Evolutionary conservation across 2,329 filamentous ascomycete species (phyloP).

Genomic region (Truncatella angustata): DNA sequence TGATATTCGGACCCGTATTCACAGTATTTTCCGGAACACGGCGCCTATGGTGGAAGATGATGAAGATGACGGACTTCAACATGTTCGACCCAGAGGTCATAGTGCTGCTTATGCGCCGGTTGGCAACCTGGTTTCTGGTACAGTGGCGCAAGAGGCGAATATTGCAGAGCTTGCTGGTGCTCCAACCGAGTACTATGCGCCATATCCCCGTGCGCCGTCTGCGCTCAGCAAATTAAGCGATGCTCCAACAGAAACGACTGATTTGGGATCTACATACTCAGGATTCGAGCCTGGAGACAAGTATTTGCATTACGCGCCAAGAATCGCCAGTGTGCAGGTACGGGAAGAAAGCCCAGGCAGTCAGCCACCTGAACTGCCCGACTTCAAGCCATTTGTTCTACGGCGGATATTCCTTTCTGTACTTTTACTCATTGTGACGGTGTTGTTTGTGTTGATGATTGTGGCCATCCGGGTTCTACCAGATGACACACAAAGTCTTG

Average conservation of each 20-base stretch:
- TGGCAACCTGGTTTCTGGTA: background rate
- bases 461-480: background rate
- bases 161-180: slow-evolving; percentile 10
- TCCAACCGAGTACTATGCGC: slow-evolving; percentile 10
- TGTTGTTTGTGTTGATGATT: background rate
- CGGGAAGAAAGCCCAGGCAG: background rate
- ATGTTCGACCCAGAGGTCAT: background rate
- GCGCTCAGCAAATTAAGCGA: slow-evolving; percentile 10
- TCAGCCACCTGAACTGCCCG: background rate
- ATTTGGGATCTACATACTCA: background rate
- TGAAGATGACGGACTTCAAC: background rate
- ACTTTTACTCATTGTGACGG: background rate
- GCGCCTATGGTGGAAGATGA: background rate
- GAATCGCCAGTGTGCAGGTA: slow-evolving; percentile 1
- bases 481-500: background rate
- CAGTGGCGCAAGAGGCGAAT: slow-evolving; percentile 1
- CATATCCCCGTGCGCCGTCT: slow-evolving; percentile 11
- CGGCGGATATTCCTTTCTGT: background rate
- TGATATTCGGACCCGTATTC: slow-evolving; percentile 9
- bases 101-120: background rate
- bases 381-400: slow-evolving; percentile 3
- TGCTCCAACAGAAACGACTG: slow-evolving; percentile 5
- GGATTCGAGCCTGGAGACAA: slow-evolving; percentile 3
- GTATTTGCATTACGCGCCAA: background rate
- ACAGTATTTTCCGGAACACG: slow-evolving; percentile 5